A percentile compares a stretch with the other conserved stretches of the same genome.
Evolutionary conservation across 371 early-diverging fungal species (phyloP).

Genomic region (Apophysomyces trapeziformis): DNA sequence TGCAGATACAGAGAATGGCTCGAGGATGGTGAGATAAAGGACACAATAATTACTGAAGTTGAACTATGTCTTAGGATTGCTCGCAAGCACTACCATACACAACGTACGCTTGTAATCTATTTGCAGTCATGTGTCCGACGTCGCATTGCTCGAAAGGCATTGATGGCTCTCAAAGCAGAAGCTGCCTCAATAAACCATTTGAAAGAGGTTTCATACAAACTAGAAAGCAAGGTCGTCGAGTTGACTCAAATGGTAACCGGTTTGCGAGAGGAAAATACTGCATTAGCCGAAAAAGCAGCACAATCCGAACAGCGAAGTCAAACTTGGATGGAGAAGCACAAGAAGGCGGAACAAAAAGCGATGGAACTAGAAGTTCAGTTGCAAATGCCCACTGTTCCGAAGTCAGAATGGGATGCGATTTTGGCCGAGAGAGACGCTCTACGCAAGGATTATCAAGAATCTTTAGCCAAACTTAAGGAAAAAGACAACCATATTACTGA

Average conservation of each 20-base stretch:
- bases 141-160: constrained; percentile 65
- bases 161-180: constrained; percentile 74
- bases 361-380: constrained; percentile 43
- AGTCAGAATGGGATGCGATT: constrained; percentile 60
- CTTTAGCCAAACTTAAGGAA: constrained; percentile 51
- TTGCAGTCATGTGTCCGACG: constrained; percentile 87
- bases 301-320: constrained; percentile 66
- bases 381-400: constrained; percentile 60
- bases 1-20: constrained; percentile 69
- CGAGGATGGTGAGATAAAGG: constrained; percentile 50
- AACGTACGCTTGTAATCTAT: constrained; percentile 62
- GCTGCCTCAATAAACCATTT: constrained; percentile 89
- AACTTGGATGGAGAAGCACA: constrained; percentile 72
- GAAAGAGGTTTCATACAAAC: constrained; percentile 88
- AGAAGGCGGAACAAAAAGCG: constrained; percentile 50
- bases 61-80: constrained; percentile 36
- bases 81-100: constrained; percentile 59
- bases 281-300: constrained; percentile 49
- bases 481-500: constrained; percentile 28
- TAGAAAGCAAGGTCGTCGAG: constrained; percentile 95
- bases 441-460: constrained; percentile 40
- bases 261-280: constrained; percentile 70
- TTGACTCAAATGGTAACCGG: constrained; percentile 80
- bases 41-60: background rate
- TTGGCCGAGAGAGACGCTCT: constrained; percentile 47